These are phyloP conservation scores for Melampsora americana DNA, from an alignment of 1,284 basidiomycete species.

Conservation along the genomic window DNA sequence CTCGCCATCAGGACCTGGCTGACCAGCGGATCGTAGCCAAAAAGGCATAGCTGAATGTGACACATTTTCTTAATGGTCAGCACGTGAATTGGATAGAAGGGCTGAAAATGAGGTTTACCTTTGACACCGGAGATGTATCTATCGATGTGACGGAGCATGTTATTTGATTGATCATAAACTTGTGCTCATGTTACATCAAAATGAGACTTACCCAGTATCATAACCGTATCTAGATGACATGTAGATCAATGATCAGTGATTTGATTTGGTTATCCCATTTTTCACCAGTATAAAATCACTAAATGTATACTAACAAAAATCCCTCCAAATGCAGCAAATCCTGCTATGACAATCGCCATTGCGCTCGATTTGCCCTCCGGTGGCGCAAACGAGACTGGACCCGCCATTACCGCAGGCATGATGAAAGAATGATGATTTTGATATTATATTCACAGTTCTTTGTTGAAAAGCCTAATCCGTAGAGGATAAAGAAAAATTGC, in stretches of 20 bases:
- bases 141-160: neutral
- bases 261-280: neutral
- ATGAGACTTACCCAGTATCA: slow-evolving; percentile 32
- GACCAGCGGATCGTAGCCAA: slow-evolving; percentile 34
- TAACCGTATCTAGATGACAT: slow-evolving; percentile 35
- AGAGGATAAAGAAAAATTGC: neutral
- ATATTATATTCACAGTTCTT: neutral
- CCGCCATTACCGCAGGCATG: slow-evolving; percentile 38
- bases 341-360: slow-evolving; percentile 41
- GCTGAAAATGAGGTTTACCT: neutral
- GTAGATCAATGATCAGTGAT: neutral
- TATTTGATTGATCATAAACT: neutral
- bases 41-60: slow-evolving; percentile 37
- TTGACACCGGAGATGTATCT: slow-evolving; percentile 40
- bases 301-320: slow-evolving; percentile 32
- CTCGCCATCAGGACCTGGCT: slow-evolving; percentile 24
- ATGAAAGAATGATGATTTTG: neutral
- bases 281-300: neutral
- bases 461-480: neutral
- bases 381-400: slow-evolving; percentile 33
- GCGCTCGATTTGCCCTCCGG: slow-evolving; percentile 39
- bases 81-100: neutral
- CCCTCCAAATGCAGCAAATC: slow-evolving; percentile 41
- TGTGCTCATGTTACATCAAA: neutral
- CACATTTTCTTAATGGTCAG: neutral